These are phyloP conservation scores for Aspergillus tanneri DNA, from an alignment of 2,329 filamentous ascomycete genomes.

Conservation along the genomic window DNA sequence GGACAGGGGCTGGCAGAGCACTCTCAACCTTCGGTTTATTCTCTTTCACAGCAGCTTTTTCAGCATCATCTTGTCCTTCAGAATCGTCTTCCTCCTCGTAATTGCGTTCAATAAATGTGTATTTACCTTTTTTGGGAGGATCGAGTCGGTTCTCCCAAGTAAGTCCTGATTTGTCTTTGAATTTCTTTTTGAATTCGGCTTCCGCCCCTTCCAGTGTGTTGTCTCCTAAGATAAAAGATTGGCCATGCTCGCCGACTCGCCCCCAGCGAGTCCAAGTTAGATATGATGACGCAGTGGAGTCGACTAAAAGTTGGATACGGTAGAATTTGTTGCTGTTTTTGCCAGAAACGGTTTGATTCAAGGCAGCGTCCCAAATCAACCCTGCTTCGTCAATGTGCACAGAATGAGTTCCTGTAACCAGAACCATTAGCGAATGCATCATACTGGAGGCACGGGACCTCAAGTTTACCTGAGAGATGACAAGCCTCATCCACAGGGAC, in stretches of 20 bases:
- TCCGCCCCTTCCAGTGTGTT: slow-evolving; percentile 43
- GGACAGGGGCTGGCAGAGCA: slow-evolving; percentile 59
- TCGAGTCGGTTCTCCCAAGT: slow-evolving; percentile 50
- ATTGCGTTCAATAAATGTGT: slow-evolving; percentile 76
- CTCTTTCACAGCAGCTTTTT: slow-evolving; percentile 28
- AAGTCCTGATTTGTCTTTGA: slow-evolving; percentile 57
- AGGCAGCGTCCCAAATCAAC: slow-evolving; percentile 72
- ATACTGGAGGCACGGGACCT: background rate
- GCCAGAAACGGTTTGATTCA: slow-evolving; percentile 73
- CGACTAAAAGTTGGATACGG: slow-evolving; percentile 62
- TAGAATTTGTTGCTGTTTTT: slow-evolving; percentile 85
- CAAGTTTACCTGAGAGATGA: slow-evolving; percentile 1
- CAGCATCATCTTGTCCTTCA: slow-evolving; percentile 43
- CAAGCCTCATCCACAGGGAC: slow-evolving; percentile 50
- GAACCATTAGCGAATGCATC: background rate
- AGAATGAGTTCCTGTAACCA: slow-evolving; percentile 4
- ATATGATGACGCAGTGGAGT: slow-evolving; percentile 38
- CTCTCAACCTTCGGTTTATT: slow-evolving; percentile 50
- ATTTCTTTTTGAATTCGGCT: slow-evolving; percentile 54
- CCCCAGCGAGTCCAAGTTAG: slow-evolving; percentile 78
- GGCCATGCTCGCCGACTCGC: slow-evolving; percentile 62
- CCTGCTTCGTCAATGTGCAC: slow-evolving; percentile 68
- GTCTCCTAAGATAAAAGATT: slow-evolving; percentile 43
- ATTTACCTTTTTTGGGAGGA: slow-evolving; percentile 58
- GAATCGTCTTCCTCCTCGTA: slow-evolving; percentile 66